Evolutionary conservation across 2,329 filamentous ascomycete species (phyloP).

Genomic region (Cordyceps sp.): DNA sequence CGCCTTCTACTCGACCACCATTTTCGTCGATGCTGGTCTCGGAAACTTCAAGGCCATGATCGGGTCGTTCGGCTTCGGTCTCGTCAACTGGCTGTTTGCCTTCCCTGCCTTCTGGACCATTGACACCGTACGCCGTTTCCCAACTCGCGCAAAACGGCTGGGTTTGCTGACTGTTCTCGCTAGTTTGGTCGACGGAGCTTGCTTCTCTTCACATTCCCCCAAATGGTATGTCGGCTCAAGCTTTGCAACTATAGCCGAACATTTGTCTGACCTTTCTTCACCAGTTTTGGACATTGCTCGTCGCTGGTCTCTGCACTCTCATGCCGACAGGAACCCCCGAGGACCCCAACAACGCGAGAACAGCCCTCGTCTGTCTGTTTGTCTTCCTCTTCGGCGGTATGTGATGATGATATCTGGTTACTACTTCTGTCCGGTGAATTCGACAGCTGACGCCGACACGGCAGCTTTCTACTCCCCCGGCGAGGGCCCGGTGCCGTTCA

Average conservation of each 20-base stretch:
- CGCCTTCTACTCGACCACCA: slow-evolving; percentile 54
- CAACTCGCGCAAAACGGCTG: background rate
- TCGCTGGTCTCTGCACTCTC: slow-evolving; percentile 21
- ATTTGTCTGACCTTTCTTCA: background rate
- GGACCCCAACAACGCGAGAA: slow-evolving; percentile 16
- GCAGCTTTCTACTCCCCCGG: slow-evolving; percentile 45
- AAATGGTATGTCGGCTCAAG: slow-evolving; percentile 32
- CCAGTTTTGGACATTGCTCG: slow-evolving; percentile 32
- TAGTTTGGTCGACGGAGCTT: slow-evolving; percentile 42
- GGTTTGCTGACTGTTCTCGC: background rate
- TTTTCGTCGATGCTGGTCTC: slow-evolving; percentile 41
- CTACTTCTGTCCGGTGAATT: background rate
- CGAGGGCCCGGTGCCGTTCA: slow-evolving; percentile 46
- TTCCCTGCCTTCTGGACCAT: slow-evolving; percentile 51
- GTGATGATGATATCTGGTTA: too few species aligned
- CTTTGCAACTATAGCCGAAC: background rate
- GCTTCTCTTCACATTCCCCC: slow-evolving; percentile 48
- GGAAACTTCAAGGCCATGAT: slow-evolving; percentile 32
- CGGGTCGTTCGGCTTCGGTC: slow-evolving; percentile 28
- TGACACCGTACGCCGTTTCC: slow-evolving; percentile 27
- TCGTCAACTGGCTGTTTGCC: slow-evolving; percentile 50
- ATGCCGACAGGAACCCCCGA: slow-evolving; percentile 15
- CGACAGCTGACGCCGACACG: background rate
- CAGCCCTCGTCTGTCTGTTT: slow-evolving; percentile 41
- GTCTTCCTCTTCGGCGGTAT: slow-evolving; percentile 43